Evolutionary conservation across 2,329 filamentous ascomycete species (phyloP).

Genomic region (Cercospora sp.): DNA sequence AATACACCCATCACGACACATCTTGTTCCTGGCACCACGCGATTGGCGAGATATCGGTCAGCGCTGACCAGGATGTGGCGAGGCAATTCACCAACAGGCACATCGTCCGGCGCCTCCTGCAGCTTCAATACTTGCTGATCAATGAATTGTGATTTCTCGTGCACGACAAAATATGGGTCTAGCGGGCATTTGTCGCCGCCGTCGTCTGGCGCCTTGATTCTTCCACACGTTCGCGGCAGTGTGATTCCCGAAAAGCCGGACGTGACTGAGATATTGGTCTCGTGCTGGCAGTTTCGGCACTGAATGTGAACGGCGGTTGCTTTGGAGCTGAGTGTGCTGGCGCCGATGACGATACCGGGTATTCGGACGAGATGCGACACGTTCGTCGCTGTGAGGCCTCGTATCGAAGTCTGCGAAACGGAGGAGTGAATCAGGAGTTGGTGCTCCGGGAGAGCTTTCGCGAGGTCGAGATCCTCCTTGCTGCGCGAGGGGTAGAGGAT

Average conservation of each 20-base stretch:
- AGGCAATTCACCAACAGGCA: slow-evolving; percentile 92
- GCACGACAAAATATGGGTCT: slow-evolving; percentile 93
- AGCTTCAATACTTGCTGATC: slow-evolving; percentile 98
- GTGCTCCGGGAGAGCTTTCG: slow-evolving; percentile 66
- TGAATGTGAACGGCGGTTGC: slow-evolving; percentile 82
- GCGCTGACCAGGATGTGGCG: slow-evolving; percentile 93
- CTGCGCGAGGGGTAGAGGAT: slow-evolving; percentile 82
- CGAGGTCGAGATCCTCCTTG: slow-evolving; percentile 58
- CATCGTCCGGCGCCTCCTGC: slow-evolving; percentile 95
- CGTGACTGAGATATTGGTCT: slow-evolving; percentile 68
- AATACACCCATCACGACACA: slow-evolving; percentile 97
- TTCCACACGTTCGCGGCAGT: slow-evolving; percentile 75
- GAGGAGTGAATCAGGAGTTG: slow-evolving; percentile 93
- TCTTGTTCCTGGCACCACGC: slow-evolving; percentile 89
- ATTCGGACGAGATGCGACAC: slow-evolving; percentile 95
- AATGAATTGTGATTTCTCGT: slow-evolving; percentile 91
- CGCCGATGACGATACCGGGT: slow-evolving; percentile 95
- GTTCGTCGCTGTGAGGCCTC: slow-evolving; percentile 87
- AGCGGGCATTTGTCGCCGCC: slow-evolving; percentile 80
- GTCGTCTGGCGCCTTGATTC: slow-evolving; percentile 49
- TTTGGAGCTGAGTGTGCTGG: slow-evolving; percentile 95
- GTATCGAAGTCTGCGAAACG: slow-evolving; percentile 86
- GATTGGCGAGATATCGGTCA: slow-evolving; percentile 93
- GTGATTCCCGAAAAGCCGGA: slow-evolving; percentile 87
- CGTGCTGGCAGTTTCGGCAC: slow-evolving; percentile 80